Conservation (phyloP, 2,329 filamentous ascomycete species). For the Bipolaris gigantea region DNA sequence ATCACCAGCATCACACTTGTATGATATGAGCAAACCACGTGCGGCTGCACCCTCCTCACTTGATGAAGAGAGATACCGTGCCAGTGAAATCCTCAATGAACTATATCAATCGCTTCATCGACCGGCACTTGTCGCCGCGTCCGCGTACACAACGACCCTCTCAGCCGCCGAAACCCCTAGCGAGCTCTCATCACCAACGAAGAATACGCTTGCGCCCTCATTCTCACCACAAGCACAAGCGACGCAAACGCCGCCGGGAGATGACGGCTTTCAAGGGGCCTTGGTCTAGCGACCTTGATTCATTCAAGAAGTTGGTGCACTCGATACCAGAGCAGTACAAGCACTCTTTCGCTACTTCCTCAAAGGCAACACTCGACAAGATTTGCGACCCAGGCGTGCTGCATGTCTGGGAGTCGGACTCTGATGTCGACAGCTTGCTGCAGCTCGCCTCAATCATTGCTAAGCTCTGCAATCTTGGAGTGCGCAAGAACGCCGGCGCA, state of each 20-base stretch:
- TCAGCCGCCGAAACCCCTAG: neutral
- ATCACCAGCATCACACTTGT: constrained; percentile 1
- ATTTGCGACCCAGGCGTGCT: constrained; percentile 29
- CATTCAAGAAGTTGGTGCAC: constrained; percentile 28
- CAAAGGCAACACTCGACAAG: constrained; percentile 22
- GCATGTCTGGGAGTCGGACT: constrained; percentile 40
- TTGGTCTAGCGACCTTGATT: constrained; percentile 28
- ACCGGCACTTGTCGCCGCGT: neutral
- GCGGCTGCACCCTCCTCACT: neutral
- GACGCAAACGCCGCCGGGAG: constrained; percentile 2
- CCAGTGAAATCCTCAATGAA: constrained; percentile 6
- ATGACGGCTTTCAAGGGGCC: constrained; percentile 31
- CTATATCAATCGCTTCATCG: constrained; percentile 15
- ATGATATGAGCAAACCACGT: constrained; percentile 3
- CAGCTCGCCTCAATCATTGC: constrained; percentile 37
- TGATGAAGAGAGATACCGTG: neutral
- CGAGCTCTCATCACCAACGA: neutral
- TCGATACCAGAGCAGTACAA: constrained; percentile 32
- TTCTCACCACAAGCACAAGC: constrained; percentile 11
- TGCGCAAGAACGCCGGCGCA: constrained; percentile 13
- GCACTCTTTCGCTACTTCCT: constrained; percentile 23
- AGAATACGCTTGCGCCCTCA: neutral
- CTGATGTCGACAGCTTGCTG: constrained; percentile 37
- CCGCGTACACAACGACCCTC: neutral
- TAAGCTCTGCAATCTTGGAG: constrained; percentile 31